Evolutionary conservation across 1,139 yeast species (phyloP).

Genomic region (Pichia sp.): DNA sequence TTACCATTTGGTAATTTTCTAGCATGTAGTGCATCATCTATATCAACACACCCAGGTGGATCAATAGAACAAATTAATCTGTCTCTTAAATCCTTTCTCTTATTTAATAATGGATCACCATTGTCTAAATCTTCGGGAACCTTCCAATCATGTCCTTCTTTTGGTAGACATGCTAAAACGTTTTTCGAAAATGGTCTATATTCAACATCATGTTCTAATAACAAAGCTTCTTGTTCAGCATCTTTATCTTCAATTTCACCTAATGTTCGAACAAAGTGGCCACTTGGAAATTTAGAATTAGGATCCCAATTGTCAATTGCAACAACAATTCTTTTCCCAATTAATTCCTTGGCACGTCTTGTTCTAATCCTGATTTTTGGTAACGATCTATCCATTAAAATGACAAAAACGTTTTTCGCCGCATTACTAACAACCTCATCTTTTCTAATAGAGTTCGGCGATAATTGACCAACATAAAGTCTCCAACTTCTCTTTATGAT

Average conservation of each 20-base stretch:
- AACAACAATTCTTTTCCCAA: constrained; percentile 85
- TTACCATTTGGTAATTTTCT: constrained; percentile 80
- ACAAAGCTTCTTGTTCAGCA: constrained; percentile 93
- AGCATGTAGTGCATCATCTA: constrained; percentile 97
- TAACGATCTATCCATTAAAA: constrained; percentile 80
- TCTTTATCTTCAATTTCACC: constrained; percentile 89
- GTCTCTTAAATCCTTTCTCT: constrained; percentile 81
- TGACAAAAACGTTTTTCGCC: constrained; percentile 73
- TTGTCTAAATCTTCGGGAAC: constrained; percentile 63
- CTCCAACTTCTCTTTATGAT: constrained; percentile 91
- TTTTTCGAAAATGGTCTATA: constrained; percentile 92
- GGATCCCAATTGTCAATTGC: constrained; percentile 92
- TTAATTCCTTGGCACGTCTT: constrained; percentile 71
- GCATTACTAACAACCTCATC: constrained; percentile 46
- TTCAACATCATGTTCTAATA: constrained; percentile 93
- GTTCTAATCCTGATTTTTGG: constrained; percentile 87
- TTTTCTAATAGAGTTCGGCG: constrained; percentile 65
- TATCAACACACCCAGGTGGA: constrained; percentile 98
- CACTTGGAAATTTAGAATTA: constrained; percentile 80
- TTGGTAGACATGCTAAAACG: constrained; percentile 86
- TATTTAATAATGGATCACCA: constrained; percentile 55
- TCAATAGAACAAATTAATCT: constrained; percentile 91
- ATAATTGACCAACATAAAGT: constrained; percentile 90
- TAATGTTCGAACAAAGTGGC: constrained; percentile 84
- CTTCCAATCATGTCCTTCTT: constrained; percentile 89